These are phyloP conservation scores for Strobilomyces confusus DNA, from an alignment of 768 basidiomycete species.

Conservation along the genomic window DNA sequence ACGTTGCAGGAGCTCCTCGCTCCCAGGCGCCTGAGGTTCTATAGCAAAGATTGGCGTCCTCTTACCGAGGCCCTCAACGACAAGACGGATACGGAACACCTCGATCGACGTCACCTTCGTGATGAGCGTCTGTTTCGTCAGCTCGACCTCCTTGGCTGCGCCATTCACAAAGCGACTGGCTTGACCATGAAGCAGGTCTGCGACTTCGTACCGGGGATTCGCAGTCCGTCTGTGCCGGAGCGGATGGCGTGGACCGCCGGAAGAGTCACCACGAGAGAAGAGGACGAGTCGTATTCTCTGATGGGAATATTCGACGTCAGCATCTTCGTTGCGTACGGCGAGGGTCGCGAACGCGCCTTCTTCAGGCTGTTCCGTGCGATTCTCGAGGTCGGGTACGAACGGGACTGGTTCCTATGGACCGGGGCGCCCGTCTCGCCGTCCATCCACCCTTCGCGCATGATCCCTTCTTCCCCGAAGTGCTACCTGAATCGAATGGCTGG, in stretches of 20 bases:
- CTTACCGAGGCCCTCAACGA: conserved; percentile 2
- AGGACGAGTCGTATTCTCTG: conserved; percentile 18
- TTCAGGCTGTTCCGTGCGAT: conserved; percentile 7
- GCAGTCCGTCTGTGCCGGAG: background rate
- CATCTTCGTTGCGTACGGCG: conserved; percentile 17
- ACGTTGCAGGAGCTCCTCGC: conserved; percentile 16
- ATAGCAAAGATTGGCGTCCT: conserved; percentile 9
- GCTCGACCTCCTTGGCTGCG: background rate
- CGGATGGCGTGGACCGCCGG: conserved; percentile 15
- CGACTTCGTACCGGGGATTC: background rate
- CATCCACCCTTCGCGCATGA: background rate
- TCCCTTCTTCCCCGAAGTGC: background rate
- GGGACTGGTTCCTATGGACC: background rate
- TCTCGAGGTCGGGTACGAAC: background rate
- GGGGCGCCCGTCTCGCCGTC: background rate
- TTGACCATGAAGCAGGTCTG: background rate
- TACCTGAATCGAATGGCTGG: background rate
- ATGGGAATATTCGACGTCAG: conserved; percentile 17
- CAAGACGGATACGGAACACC: background rate
- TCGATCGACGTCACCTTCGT: background rate
- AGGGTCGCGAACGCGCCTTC: conserved; percentile 14
- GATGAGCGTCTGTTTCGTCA: background rate
- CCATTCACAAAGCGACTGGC: background rate
- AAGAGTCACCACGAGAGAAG: conserved; percentile 14
- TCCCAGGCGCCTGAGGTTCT: conserved; percentile 11